phyloP scores from a whole-genome alignment of 2,329 filamentous ascomycete genomes.

The Penicillium decumbens region DNA sequence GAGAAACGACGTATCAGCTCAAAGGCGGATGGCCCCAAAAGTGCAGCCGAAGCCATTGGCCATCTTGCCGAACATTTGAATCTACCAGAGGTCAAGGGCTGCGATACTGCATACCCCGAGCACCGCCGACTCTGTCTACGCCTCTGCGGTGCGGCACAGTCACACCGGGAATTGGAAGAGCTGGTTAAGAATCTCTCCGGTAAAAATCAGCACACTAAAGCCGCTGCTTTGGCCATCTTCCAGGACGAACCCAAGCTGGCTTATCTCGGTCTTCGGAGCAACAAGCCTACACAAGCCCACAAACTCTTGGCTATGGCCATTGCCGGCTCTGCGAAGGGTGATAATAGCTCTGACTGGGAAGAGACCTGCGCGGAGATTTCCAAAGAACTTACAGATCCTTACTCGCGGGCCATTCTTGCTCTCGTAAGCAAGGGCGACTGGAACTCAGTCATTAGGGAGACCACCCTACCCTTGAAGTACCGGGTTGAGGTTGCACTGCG shows the following conservation, averaged over 20 bases:
- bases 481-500: slow-evolving; percentile 59
- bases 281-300: slow-evolving; percentile 51
- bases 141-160: slow-evolving; percentile 56
- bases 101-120: slow-evolving; percentile 50
- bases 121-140: slow-evolving; percentile 58
- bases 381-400: slow-evolving; percentile 58
- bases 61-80: slow-evolving; percentile 49
- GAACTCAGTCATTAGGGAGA: slow-evolving; percentile 55
- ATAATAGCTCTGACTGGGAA: slow-evolving; percentile 55
- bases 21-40: slow-evolving; percentile 21
- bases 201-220: slow-evolving; percentile 56
- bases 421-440: slow-evolving; percentile 58
- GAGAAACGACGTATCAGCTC: slow-evolving; percentile 30
- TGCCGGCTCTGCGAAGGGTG: slow-evolving; percentile 42
- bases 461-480: slow-evolving; percentile 56
- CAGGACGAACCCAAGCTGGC: slow-evolving; percentile 57
- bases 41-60: slow-evolving; percentile 42
- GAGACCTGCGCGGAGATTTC: slow-evolving; percentile 60
- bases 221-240: slow-evolving; percentile 59
- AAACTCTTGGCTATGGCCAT: slow-evolving; percentile 54
- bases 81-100: slow-evolving; percentile 50
- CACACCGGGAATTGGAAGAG: slow-evolving; percentile 47
- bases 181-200: slow-evolving; percentile 50
- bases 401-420: slow-evolving; percentile 57
- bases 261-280: slow-evolving; percentile 52